Base-by-base conservation (phyloP, 257 asterid genomes). In the Penstemon eatonii region DNA sequence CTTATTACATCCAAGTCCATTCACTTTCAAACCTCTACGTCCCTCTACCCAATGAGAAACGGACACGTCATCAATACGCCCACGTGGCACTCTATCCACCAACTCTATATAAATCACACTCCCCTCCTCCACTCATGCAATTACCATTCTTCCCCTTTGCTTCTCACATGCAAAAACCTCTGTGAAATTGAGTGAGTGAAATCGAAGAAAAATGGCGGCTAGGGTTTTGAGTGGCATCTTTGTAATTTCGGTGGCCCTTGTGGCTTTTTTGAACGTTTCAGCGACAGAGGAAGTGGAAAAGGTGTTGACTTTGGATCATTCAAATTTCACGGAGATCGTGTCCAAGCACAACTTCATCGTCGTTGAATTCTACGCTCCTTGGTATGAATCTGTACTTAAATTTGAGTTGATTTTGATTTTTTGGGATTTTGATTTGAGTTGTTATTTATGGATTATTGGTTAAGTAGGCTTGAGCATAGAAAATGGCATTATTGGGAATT, bases 351-450 rank as follows among this genome's bases (percentile, higher is more conserved):
- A 57, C 46, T 89, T 89, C 79, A 78, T 89, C 79, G 91, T 89
- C 68, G 91, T 83, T 13, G 89, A 89, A 50, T 89, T 89, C 81
- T 89, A 86, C 73, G 94, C 94, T 47, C 94, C 94, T 33, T 89
- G 96, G 96, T 89, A 86, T 38, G 3, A n/a, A 10, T 52, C 38
- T 67, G 9, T 11, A 2, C 41, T 9, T 38, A 8, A 4, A 3
- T 5, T 13, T 8, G 13, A 3, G 1, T 54, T 58, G 7, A 53
- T 40, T 66, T 61, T 25, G 73, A 7, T 44, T 61, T 65, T 25
- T 1, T 25, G 33, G 33, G 52, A 51, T 54, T 36, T 45, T 10
- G n/a, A 5, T 61, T 42, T 62, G 36, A 7, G 10, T 55, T 55
- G 60, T 64, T 65, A 25, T 25, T 25, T 25, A 25, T 25, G 33